Base-by-base conservation (phyloP, 768 basidiomycete species). In the Auricularia cornea region DNA sequence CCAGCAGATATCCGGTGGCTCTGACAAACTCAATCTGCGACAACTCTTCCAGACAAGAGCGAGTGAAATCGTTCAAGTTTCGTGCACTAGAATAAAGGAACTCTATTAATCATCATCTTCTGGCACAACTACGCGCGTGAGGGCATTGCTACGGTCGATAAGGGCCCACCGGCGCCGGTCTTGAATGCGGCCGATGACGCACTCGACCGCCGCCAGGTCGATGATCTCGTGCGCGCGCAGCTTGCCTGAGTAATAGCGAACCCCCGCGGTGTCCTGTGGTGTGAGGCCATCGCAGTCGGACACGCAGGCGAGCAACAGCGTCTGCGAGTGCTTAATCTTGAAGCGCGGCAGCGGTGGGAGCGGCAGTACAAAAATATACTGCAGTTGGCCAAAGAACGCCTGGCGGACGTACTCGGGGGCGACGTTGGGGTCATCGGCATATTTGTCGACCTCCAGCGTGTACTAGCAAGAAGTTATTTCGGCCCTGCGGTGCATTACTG, bases 381-480 rank as follows among this genome's bases (percentile, higher is more conserved):
- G 63, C 2, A 79, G 71, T 63, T 74, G 73, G 1, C 77, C 77
- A 65, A 68, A 79, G 64, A 72, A 76, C 16, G 70, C 66, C 14
- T 52, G 31, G 8, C 41, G 16, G 31, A 63, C 63, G n/a, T 60
- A 59, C 10, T 35, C 57, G 3, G 51, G 14, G 0, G 57, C 51
- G 3, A 56, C 51, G 2, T 65, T 60, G 11, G 44, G 63, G 18
- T 64, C 41, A 10, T 60, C 62, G 2, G 71, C 68, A 60, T 72
- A 63, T 30, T 44, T 63, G 64, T 78, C 77, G 20, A 76, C 67
- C 48, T 70, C 63, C 16, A 72, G 48, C 51, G 75, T 70, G 65
- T 77, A 77, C 77, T 77, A n/a, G 52, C 40, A 62, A 52, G 56
- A 14, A 35, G 10, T 35, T 35, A 8, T 8, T 6, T 14, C 6